These are phyloP conservation scores for Neurospora sp. DNA, from an alignment of 495 filamentous ascomycete species.

Conservation along the genomic window DNA sequence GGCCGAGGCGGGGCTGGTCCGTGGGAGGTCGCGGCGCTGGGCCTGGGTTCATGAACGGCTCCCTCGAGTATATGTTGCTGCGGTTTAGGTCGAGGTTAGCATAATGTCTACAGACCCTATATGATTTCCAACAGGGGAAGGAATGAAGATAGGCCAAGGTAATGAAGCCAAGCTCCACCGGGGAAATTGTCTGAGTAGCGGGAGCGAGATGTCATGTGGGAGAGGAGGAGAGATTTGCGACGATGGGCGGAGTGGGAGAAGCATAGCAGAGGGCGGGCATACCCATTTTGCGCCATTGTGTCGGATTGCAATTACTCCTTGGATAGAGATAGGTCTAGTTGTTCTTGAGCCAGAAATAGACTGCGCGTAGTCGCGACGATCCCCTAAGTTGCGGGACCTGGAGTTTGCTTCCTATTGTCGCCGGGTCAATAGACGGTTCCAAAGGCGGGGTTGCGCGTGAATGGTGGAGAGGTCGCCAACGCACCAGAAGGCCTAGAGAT, in stretches of 20 bases:
- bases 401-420: not conserved
- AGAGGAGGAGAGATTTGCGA: not conserved
- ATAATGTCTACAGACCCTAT: not conserved
- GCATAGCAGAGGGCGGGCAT: not conserved
- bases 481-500: not conserved
- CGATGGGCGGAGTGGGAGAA: not conserved
- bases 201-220: not conserved
- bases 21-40: conserved; percentile 85
- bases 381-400: not conserved
- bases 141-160: not conserved
- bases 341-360: not conserved
- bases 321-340: not conserved
- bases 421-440: not conserved
- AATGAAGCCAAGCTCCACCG: not conserved
- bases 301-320: not conserved
- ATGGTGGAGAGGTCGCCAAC: not conserved
- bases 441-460: not conserved
- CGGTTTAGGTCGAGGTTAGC: not conserved
- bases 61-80: conserved; percentile 50
- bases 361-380: not conserved
- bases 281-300: not conserved
- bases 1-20: conserved; percentile 68
- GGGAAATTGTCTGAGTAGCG: not conserved
- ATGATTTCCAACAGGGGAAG: not conserved
- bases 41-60: conserved; percentile 92